Evolutionary conservation across 129 eudicot species (phyloP).

Genomic region (Helianthus tuberosus): DNA sequence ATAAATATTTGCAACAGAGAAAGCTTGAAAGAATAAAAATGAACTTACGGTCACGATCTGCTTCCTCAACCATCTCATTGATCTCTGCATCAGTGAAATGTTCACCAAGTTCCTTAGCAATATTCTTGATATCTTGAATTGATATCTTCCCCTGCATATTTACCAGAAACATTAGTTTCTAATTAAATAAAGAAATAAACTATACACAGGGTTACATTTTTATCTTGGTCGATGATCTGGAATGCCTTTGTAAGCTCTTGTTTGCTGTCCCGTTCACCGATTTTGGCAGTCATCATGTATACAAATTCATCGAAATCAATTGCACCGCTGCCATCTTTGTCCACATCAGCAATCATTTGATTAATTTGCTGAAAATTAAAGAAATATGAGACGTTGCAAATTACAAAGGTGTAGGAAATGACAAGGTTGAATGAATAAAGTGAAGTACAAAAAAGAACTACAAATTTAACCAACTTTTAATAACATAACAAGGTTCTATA

Average conservation of each 20-base stretch:
- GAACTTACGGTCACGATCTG: conserved; percentile 84
- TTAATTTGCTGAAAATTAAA: not conserved
- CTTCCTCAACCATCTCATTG: conserved; percentile 84
- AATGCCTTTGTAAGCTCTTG: conserved; percentile 89
- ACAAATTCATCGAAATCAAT: conserved; percentile 59
- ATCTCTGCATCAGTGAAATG: conserved; percentile 65
- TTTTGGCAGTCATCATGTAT: conserved; percentile 93
- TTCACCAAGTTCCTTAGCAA: conserved; percentile 81
- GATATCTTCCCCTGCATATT: conserved; percentile 74
- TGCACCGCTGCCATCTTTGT: not conserved
- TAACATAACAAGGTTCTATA: not conserved
- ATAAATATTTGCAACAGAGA: too few relatives aligned
- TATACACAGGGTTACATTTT: conserved; percentile 53
- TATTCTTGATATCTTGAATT: conserved; percentile 66
- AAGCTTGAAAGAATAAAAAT: too few relatives aligned
- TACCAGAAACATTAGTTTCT: conserved; percentile 1
- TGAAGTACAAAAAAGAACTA: too few relatives aligned
- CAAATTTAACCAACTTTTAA: too few relatives aligned
- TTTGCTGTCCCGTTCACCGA: conserved; percentile 85
- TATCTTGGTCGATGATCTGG: conserved; percentile 78
- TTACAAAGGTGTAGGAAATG: too few relatives aligned
- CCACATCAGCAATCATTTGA: not conserved
- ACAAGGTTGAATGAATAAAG: too few relatives aligned
- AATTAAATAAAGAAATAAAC: not conserved
- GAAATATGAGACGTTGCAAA: not conserved